These are phyloP conservation scores for Lactarius deliciosus DNA, from an alignment of 768 basidiomycete species.

Conservation along the genomic window DNA sequence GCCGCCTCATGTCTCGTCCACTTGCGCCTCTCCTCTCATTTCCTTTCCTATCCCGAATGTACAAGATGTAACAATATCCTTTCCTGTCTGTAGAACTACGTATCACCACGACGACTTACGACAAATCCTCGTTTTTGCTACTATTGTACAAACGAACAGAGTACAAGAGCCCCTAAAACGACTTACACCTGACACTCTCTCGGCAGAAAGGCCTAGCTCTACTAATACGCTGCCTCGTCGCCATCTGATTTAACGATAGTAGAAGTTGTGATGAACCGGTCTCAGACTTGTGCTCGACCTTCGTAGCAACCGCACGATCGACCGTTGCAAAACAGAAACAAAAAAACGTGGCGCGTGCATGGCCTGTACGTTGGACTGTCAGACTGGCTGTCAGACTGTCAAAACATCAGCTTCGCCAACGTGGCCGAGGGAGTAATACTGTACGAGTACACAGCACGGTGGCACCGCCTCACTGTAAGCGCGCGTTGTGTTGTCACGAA, in stretches of 20 bases:
- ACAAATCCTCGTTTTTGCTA: background rate
- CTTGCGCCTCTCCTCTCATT: background rate
- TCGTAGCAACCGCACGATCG: background rate
- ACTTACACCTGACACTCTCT: background rate
- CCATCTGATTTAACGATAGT: background rate
- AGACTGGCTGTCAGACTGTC: background rate
- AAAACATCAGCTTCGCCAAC: background rate
- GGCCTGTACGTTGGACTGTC: background rate
- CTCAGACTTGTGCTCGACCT: background rate
- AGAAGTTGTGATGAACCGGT: background rate
- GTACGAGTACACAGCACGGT: background rate
- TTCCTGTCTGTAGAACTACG: background rate
- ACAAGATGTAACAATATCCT: constrained; percentile 1
- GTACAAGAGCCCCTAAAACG: background rate
- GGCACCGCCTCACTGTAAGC: background rate
- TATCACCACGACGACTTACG: background rate
- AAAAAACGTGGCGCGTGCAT: background rate
- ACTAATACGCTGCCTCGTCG: background rate
- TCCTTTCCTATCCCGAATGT: background rate
- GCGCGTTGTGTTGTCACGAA: too few species aligned
- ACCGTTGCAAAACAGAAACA: background rate
- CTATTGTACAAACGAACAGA: background rate
- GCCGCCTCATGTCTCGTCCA: background rate
- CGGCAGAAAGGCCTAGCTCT: background rate
- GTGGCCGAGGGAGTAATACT: background rate